Evolutionary conservation across 1,284 basidiomycete species (phyloP).

Genomic region (Wolfiporia cocos): DNA sequence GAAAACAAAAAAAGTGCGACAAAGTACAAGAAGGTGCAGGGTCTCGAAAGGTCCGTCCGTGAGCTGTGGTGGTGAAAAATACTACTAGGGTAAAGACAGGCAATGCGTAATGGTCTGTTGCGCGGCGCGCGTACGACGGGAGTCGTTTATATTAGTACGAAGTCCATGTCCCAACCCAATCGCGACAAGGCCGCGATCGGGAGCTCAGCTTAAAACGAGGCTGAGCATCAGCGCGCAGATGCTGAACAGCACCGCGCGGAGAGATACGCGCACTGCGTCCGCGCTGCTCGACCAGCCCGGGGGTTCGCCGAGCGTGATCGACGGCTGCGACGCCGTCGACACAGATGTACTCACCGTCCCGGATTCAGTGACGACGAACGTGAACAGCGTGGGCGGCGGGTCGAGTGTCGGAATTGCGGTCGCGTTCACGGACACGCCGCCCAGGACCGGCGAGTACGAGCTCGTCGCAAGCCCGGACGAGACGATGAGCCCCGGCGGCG

Average conservation of each 20-base stretch:
- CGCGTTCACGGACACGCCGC: conserved; percentile 19
- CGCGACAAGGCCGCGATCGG: too few relatives aligned
- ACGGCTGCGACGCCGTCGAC: conserved; percentile 23
- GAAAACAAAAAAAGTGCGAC: too few relatives aligned
- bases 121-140: too few relatives aligned
- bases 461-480: conserved; percentile 57
- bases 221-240: conserved; percentile 3
- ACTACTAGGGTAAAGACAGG: too few relatives aligned
- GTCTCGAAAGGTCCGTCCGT: too few relatives aligned
- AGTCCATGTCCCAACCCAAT: too few relatives aligned
- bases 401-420: conserved; percentile 28
- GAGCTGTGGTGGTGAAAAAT: too few relatives aligned
- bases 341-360: conserved; percentile 23
- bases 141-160: too few relatives aligned
- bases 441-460: conserved; percentile 58
- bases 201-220: too few relatives aligned
- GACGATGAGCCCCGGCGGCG: conserved; percentile 46
- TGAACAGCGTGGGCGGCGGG: conserved; percentile 27
- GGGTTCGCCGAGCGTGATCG: conserved; percentile 30
- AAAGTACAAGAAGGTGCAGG: too few relatives aligned
- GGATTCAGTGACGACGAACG: conserved; percentile 30
- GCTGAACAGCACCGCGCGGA: conserved; percentile 1
- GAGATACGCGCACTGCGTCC: conserved; percentile 3
- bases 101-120: too few relatives aligned
- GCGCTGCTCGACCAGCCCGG: conserved; percentile 21